phyloP scores from a whole-genome alignment of 1,139 yeast species.

The Arxiozyma slooffiae region DNA sequence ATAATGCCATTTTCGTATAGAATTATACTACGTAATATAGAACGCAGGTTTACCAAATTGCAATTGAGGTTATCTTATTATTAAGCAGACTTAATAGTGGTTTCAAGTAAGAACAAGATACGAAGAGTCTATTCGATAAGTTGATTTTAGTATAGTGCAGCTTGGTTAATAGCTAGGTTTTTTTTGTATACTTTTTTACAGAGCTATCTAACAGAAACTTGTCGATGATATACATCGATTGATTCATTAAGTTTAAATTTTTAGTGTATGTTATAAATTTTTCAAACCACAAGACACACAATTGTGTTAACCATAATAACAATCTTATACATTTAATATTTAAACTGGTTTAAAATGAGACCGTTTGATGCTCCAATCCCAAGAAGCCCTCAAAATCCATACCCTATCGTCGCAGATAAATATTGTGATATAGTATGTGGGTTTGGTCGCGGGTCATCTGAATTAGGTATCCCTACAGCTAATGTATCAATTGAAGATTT shows the following conservation, averaged over 20 bases:
- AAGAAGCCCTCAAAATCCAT: conserved; percentile 46
- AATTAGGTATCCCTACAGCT: conserved; percentile 92
- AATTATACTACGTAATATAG: no score
- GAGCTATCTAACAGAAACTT: no score
- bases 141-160: not conserved
- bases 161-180: not conserved
- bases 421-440: conserved; percentile 64
- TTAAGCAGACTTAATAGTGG: not conserved
- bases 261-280: not conserved
- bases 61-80: no score
- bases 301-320: not conserved
- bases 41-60: no score
- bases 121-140: not conserved
- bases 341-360: conserved; percentile 1
- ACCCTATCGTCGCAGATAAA: conserved; percentile 45
- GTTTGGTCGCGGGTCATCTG: conserved; percentile 90
- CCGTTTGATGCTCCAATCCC: conserved; percentile 34
- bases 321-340: not conserved
- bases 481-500: conserved; percentile 60
- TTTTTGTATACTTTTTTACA: no score
- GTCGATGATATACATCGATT: not conserved
- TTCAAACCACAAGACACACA: not conserved
- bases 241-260: not conserved
- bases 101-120: not conserved
- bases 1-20: no score